phyloP scores from a whole-genome alignment of 2,329 filamentous ascomycete species.

The Shiraia sp. region DNA sequence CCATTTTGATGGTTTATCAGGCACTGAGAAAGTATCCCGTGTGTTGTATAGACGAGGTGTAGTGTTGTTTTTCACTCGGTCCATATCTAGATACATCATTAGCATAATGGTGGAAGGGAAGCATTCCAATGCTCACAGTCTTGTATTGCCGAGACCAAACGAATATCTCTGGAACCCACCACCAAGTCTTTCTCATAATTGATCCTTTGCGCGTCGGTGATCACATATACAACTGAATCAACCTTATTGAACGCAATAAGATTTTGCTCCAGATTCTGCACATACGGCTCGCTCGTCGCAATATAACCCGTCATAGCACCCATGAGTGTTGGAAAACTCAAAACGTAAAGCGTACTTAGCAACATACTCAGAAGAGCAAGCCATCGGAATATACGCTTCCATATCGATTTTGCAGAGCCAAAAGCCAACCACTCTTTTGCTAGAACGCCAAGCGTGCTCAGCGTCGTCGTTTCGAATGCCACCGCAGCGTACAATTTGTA shows the following conservation, averaged over 20 bases:
- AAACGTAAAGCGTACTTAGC: constrained; percentile 37
- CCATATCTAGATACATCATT: background rate
- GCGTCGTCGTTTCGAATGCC: constrained; percentile 32
- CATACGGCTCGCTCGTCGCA: constrained; percentile 31
- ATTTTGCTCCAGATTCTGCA: constrained; percentile 27
- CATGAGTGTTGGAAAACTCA: constrained; percentile 43
- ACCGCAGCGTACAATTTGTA: constrained; percentile 36
- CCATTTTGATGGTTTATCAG: constrained; percentile 1
- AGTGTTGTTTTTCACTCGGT: background rate
- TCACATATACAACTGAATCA: constrained; percentile 13
- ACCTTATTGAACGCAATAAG: constrained; percentile 30
- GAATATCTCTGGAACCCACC: constrained; percentile 10
- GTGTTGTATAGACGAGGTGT: background rate
- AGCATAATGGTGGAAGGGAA: background rate
- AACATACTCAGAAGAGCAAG: constrained; percentile 35
- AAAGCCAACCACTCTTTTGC: constrained; percentile 32
- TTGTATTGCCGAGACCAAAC: constrained; percentile 11
- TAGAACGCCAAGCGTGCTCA: constrained; percentile 37
- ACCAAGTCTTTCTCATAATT: constrained; percentile 20
- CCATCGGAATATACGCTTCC: constrained; percentile 39
- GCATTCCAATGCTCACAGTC: constrained; percentile 16
- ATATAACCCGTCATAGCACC: constrained; percentile 48
- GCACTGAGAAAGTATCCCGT: background rate
- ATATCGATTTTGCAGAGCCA: constrained; percentile 14
- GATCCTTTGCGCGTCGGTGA: constrained; percentile 23